Evolutionary conservation across 176 grass and related monocot species (phyloP).

Genomic region (Cocos nucifera): DNA sequence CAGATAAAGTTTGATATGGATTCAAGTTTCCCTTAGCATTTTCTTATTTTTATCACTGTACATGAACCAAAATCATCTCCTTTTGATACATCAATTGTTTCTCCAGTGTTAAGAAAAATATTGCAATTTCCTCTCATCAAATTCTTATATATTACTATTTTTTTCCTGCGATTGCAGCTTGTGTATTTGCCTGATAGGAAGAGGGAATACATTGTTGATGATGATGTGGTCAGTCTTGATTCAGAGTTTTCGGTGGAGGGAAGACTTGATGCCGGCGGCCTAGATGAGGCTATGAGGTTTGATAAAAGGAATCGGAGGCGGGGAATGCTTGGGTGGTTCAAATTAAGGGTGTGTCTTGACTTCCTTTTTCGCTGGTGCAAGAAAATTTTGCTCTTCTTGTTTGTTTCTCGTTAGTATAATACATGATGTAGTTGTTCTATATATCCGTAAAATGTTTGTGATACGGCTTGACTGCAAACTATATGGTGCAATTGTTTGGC

Average conservation of each 20-base stretch:
- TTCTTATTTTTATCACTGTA: background rate
- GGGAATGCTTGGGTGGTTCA: conserved; percentile 98
- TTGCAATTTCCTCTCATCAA: background rate
- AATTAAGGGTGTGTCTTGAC: conserved; percentile 49
- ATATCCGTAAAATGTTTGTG: no score
- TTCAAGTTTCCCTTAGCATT: no score
- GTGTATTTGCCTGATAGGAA: conserved; percentile 93
- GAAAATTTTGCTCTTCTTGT: no score
- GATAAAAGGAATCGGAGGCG: conserved; percentile 79
- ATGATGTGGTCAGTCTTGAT: conserved; percentile 72
- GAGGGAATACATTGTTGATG: conserved; percentile 54
- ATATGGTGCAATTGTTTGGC: no score
- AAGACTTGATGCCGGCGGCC: conserved; percentile 40
- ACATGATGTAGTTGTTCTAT: no score
- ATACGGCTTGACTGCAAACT: no score
- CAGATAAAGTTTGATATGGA: no score
- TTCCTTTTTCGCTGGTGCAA: no score
- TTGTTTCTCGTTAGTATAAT: no score
- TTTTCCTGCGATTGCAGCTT: conserved; percentile 51
- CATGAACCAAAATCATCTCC: background rate
- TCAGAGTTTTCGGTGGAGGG: conserved; percentile 81
- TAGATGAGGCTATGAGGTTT: conserved; percentile 55
- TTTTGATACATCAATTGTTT: background rate
- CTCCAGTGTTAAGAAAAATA: no score
- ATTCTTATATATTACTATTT: background rate